Conservation (phyloP, 129 eudicot species). For the Apium graveolens region DNA sequence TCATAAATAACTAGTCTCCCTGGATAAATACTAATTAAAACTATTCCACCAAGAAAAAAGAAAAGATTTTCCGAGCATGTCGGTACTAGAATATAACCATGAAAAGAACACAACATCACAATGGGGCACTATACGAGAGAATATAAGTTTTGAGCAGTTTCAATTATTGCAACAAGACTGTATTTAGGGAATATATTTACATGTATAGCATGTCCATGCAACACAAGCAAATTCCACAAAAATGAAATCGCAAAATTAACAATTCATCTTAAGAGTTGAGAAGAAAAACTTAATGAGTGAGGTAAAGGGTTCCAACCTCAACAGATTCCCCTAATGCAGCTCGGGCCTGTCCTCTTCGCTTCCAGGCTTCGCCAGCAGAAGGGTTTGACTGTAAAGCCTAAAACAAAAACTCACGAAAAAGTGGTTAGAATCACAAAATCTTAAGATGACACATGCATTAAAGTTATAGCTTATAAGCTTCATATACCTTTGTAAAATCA, state of each 20-base stretch:
- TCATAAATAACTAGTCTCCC: neutral
- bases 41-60: neutral
- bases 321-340: conserved; percentile 96
- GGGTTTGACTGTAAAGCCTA: conserved; percentile 91
- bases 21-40: neutral
- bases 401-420: neutral
- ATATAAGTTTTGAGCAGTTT: neutral
- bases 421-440: conserved; percentile 2
- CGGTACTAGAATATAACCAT: neutral
- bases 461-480: conserved; percentile 13
- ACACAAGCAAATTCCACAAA: neutral
- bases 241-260: neutral
- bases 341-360: conserved; percentile 96
- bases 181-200: neutral
- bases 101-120: neutral
- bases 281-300: neutral
- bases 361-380: conserved; percentile 99
- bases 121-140: neutral
- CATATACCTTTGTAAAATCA: conserved; percentile 83
- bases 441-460: neutral
- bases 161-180: neutral
- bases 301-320: conserved; percentile 44
- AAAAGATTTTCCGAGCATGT: neutral
- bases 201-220: neutral
- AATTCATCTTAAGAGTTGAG: neutral